Percentiles rank a stretch among this genome's conserved stretches.
Conservation (phyloP, 2,329 filamentous ascomycete genomes). For the Diaporthe ampelina region DNA sequence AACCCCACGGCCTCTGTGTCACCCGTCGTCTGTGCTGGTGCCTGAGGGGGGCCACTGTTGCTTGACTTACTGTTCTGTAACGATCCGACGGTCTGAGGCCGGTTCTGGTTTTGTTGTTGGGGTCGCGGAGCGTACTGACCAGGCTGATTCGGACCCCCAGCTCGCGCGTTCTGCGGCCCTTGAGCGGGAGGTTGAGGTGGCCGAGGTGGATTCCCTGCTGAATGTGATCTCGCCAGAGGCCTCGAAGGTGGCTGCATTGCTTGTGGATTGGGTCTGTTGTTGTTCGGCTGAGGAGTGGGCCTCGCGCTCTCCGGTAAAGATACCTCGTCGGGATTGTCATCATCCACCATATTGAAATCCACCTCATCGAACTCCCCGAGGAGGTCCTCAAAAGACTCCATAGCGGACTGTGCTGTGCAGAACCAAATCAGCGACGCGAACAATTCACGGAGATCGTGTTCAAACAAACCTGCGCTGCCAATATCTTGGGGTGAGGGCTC, state of each 20-base stretch:
- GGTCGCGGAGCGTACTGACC: slow-evolving; percentile 41
- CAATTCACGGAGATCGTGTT: too few species aligned
- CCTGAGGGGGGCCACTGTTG: slow-evolving; percentile 46
- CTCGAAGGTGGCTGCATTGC: slow-evolving; percentile 57
- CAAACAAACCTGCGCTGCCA: slow-evolving; percentile 28
- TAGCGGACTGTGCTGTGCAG: slow-evolving; percentile 43
- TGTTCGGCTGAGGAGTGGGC: slow-evolving; percentile 48
- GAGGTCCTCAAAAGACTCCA: slow-evolving; percentile 66
- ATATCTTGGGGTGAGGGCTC: slow-evolving; percentile 40
- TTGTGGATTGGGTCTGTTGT: slow-evolving; percentile 45
- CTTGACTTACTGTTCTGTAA: slow-evolving; percentile 37
- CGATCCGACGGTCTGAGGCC: slow-evolving; percentile 37
- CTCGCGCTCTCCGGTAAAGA: slow-evolving; percentile 62
- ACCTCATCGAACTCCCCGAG: slow-evolving; percentile 79
- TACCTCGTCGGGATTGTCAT: slow-evolving; percentile 84
- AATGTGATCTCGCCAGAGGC: slow-evolving; percentile 49
- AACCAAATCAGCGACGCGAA: slow-evolving; percentile 37
- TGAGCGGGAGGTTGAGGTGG: slow-evolving; percentile 52
- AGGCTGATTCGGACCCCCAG: slow-evolving; percentile 41
- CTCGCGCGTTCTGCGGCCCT: slow-evolving; percentile 27
- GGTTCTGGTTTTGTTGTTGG: slow-evolving; percentile 45
- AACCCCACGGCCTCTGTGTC: slow-evolving; percentile 69
- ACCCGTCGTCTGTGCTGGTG: slow-evolving; percentile 40
- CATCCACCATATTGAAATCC: slow-evolving; percentile 78
- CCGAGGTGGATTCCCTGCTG: slow-evolving; percentile 49